phyloP scores from a whole-genome alignment of 1,139 yeast genomes.

The Yamadazyma diospyri region DNA sequence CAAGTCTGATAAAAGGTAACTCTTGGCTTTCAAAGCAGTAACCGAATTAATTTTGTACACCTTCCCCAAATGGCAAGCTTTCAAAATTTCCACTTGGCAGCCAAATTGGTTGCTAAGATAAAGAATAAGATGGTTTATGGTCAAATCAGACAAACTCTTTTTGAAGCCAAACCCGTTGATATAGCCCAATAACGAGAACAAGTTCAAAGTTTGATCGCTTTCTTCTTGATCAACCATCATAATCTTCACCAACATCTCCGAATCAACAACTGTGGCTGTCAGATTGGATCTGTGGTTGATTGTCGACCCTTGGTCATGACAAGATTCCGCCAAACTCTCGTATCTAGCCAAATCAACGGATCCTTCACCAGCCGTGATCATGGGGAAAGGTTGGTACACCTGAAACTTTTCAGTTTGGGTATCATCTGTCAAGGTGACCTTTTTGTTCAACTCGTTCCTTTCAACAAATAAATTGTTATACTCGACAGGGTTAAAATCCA shows the following conservation, averaged over 20 bases:
- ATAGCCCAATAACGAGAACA: neutral
- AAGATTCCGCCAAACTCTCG: neutral
- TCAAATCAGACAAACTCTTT: slow-evolving; percentile 5
- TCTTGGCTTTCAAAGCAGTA: slow-evolving; percentile 10
- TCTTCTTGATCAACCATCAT: neutral
- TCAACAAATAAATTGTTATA: slow-evolving; percentile 9
- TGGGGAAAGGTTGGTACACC: neutral
- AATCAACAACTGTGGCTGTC: neutral
- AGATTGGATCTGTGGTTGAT: neutral
- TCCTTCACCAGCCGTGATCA: neutral
- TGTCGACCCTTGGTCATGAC: too few relatives aligned
- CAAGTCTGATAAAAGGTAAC: slow-evolving; percentile 9
- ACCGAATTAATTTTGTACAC: slow-evolving; percentile 13
- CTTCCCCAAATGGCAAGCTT: slow-evolving; percentile 20
- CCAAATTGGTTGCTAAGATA: slow-evolving; percentile 14
- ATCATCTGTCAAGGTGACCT: slow-evolving; percentile 15
- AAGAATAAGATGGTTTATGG: slow-evolving; percentile 20
- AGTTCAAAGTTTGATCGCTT: neutral
- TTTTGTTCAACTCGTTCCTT: slow-evolving; percentile 12
- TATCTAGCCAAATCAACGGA: neutral
- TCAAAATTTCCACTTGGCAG: slow-evolving; percentile 13
- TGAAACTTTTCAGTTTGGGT: neutral
- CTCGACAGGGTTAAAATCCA: slow-evolving; percentile 12
- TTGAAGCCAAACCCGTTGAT: neutral
- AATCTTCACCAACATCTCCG: neutral